These are phyloP conservation scores for Euryodendron excelsum DNA, from an alignment of 148 eudicot species.

Conservation along the genomic window DNA sequence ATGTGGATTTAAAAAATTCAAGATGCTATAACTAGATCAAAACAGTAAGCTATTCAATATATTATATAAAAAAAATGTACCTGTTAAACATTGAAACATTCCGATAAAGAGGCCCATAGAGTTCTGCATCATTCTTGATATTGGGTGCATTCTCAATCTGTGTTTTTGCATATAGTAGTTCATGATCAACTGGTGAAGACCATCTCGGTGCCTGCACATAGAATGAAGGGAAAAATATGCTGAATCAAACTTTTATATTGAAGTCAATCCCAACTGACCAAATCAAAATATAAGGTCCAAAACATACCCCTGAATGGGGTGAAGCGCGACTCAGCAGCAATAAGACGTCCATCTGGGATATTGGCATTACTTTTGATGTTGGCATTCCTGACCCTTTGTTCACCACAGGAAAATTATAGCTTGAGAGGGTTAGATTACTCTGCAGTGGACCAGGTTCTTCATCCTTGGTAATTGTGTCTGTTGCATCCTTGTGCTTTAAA, in stretches of 20 bases:
- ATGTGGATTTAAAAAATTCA: too few relatives aligned
- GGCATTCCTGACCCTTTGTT: slow-evolving; percentile 13
- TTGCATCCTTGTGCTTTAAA: background rate
- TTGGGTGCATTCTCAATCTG: slow-evolving; percentile 50
- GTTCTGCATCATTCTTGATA: slow-evolving; percentile 27
- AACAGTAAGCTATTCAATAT: background rate
- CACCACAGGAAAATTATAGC: background rate
- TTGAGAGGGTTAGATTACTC: background rate
- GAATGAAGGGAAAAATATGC: background rate
- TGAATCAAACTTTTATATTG: background rate
- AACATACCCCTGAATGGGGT: slow-evolving; percentile 37
- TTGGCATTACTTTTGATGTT: slow-evolving; percentile 29
- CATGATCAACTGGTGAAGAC: slow-evolving; percentile 40
- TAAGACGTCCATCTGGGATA: slow-evolving; percentile 52
- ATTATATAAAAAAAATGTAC: slow-evolving; percentile 20
- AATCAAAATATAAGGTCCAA: background rate
- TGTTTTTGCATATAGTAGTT: slow-evolving; percentile 39
- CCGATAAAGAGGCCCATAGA: slow-evolving; percentile 55
- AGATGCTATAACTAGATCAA: too few relatives aligned
- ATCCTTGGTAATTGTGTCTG: background rate
- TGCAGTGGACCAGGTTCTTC: background rate
- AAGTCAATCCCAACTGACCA: background rate
- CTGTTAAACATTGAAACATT: slow-evolving; percentile 58
- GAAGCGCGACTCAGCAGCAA: slow-evolving; percentile 36
- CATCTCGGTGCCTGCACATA: slow-evolving; percentile 36